Base-by-base conservation (phyloP, 192 early-diverging fungal species). In the Rhizoclosmatium globosum region DNA sequence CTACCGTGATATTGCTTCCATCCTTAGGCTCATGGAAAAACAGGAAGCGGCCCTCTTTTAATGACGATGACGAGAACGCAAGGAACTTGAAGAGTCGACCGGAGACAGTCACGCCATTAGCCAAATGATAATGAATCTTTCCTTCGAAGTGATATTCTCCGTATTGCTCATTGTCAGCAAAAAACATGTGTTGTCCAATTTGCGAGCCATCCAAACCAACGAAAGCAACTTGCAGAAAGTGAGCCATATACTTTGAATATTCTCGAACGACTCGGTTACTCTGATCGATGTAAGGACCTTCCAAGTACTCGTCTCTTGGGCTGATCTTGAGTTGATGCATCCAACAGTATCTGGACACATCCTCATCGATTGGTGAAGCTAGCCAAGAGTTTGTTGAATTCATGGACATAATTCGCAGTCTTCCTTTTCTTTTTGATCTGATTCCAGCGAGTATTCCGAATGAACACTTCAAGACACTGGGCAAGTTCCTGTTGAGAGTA, bases 221-320 rank as follows among this genome's bases (percentile, higher is more conserved):
- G 73, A 94, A 94, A 41, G 87, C 85, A 9, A 95, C 92, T 17
- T 93, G 90, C 4, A 93, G 42, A 64, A 95, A 95, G 11, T 88
- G 83, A 39, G 93, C 86, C 15, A 77, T 47, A 17, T 87, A 76
- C 0, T 81, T 47, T 4, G 61, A 64, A 79, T 86, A 92, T 31
- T 91, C 82, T 2, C 94, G 89, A 2, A 94, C 77, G n/a, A 94
- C 85, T 13, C 94, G 88, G 78, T 95, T 95, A 17, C 90, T 87
- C 0, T 89, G 87, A 71, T 95, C 94, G 42, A 92, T 80, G 0
- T 88, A 84, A 0, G 90, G 91, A 0, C 90, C 88, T 7, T 87
- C 84, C 15, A 92, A 76, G 78, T 92, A 91, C 19, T 92, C 78
- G 0, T 82, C 84, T 0, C 92, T 91, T 0, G 94, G 94, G 0